Base-by-base conservation (phyloP, 1,284 basidiomycete species). In the Bondarzewia mesenterica region DNA sequence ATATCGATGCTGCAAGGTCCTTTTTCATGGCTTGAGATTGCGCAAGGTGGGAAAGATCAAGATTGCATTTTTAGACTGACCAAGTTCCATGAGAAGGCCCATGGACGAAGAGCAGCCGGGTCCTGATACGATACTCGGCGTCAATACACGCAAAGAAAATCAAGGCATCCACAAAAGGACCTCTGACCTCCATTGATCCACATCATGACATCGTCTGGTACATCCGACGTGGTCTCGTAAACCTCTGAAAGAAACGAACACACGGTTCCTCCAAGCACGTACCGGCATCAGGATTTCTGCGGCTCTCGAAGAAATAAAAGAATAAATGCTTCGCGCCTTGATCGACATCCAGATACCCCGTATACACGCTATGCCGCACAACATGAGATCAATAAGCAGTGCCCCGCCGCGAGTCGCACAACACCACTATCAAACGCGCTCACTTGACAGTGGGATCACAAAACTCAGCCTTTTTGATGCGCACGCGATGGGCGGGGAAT, bases 291-390 rank as follows among this genome's bases (percentile, higher is more conserved):
- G 88, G 87, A 51, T 83, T 69, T 39, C 73, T 71, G 50, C 87
- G 69, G 46, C 82, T 86, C 64, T 89, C 86, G 63, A 92, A 91
- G 69, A 90, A 91, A 65, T 87, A 89, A 68, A 92, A 92, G 71
- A 89, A 92, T 59, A 82, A 71, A 52, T 82, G 80, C 52, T 81
- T 75, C 27, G 79, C 78, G 26, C 75, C 73, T 44, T 64, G 64
- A 37, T 80, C 84, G 5, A 82, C 69, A 52, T 82, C 80, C 20
- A 82, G 61, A 57, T 82, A 82, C 1, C 80, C 80, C 2, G 81
- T 80, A 53, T 79, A 82, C 15, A 72, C 74, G 50, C 73, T 76
- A 43, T 37, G 14, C 42, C n/a, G 18, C 23, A 4, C 18, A 18
- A 21, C 29, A n/a, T 32, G 12, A n/a, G 3, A 4, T 32, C 29